Evolutionary conservation across 768 basidiomycete species (phyloP).

Genomic region (Boletellus ananiceps): DNA sequence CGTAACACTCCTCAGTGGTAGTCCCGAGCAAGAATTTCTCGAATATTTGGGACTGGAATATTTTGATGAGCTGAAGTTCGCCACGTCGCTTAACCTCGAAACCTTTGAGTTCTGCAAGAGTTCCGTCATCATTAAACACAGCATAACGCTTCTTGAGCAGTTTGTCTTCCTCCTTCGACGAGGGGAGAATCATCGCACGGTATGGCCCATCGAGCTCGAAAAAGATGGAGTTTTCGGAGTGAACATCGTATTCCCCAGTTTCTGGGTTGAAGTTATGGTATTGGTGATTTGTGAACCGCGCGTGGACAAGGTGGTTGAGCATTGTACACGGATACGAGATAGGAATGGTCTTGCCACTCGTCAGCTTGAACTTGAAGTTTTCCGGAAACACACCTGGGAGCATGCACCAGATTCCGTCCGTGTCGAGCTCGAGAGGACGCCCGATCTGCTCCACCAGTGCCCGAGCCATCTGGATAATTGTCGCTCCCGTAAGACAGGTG

Average conservation of each 20-base stretch:
- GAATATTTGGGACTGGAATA: conserved; percentile 97
- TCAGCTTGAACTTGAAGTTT: conserved; percentile 92
- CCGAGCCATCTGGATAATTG: conserved; percentile 98
- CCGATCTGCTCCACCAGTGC: conserved; percentile 97
- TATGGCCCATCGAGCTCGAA: conserved; percentile 99
- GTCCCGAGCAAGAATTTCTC: conserved; percentile 93
- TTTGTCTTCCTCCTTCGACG: conserved; percentile 99
- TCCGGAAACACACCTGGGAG: conserved; percentile 96
- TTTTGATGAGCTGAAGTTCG: conserved; percentile 97
- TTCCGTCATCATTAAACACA: conserved; percentile 97
- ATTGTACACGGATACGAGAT: conserved; percentile 99
- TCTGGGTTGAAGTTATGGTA: conserved; percentile 90
- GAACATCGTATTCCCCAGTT: conserved; percentile 79
- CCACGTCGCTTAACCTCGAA: conserved; percentile 98
- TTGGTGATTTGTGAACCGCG: conserved; percentile 94
- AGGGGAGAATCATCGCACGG: conserved; percentile 97
- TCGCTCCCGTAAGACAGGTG: conserved; percentile 95
- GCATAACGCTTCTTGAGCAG: conserved; percentile 97
- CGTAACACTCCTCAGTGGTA: conserved; percentile 94
- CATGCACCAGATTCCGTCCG: conserved; percentile 99
- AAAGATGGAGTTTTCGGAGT: conserved; percentile 98
- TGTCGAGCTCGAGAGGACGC: conserved; percentile 93
- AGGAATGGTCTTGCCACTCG: conserved; percentile 77
- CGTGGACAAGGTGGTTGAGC: conserved; percentile 97
- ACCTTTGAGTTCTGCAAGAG: conserved; percentile 96